Evolutionary conservation across 768 basidiomycete species (phyloP).

Genomic region (Leccinellum rugosiceps): DNA sequence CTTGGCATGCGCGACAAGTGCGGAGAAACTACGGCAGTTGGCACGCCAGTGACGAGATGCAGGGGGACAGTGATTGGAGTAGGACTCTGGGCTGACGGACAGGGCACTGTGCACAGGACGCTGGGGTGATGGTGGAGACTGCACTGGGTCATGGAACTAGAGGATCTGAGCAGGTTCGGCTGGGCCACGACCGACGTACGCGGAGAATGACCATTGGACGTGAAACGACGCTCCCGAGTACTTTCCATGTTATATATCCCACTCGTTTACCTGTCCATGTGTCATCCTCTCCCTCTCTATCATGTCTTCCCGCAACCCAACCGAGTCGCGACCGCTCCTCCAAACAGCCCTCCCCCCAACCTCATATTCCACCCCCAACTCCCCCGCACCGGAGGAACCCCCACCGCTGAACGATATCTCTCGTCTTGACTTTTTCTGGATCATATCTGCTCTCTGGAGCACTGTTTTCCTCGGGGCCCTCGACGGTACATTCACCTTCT

Average conservation of each 20-base stretch:
- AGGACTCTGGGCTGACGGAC: background rate
- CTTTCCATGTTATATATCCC: slow-evolving; percentile 24
- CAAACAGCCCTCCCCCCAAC: slow-evolving; percentile 26
- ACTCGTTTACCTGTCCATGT: background rate
- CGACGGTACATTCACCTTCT: slow-evolving; percentile 53
- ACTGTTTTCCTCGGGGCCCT: slow-evolving; percentile 82
- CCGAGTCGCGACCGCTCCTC: slow-evolving; percentile 60
- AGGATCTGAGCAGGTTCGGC: slow-evolving; percentile 3
- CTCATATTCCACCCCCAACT: slow-evolving; percentile 45
- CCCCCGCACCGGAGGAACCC: slow-evolving; percentile 24
- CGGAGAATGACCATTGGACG: slow-evolving; percentile 30
- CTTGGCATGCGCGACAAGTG: slow-evolving; percentile 11
- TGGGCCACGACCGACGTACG: slow-evolving; percentile 24
- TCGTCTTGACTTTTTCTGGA: slow-evolving; percentile 58
- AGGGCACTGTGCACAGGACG: background rate
- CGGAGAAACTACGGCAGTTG: background rate
- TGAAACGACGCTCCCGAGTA: slow-evolving; percentile 19
- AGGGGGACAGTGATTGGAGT: background rate
- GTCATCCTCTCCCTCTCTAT: background rate
- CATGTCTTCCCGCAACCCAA: slow-evolving; percentile 33
- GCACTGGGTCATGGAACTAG: background rate
- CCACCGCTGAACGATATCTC: slow-evolving; percentile 46
- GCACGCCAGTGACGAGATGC: background rate
- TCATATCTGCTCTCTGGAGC: slow-evolving; percentile 76
- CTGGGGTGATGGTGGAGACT: background rate